Base-by-base conservation (phyloP, 192 early-diverging fungal species). In the Umbelopsis isabellina region DNA sequence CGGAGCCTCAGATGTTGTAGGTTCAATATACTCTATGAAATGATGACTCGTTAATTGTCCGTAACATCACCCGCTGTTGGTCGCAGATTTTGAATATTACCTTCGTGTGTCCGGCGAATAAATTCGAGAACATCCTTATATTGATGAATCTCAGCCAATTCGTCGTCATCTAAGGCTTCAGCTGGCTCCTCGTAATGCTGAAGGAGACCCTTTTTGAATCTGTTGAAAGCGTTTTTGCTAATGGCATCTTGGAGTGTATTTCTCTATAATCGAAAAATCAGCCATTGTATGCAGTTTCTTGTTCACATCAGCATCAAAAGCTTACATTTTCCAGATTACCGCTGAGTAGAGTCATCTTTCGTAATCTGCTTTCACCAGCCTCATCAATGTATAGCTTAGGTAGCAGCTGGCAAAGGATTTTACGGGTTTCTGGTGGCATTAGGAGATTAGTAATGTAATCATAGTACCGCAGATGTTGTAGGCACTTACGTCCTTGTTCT, bases 321-420 rank as follows among this genome's bases (percentile, higher is more conserved):
- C 64, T 78, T 78, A 87, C 84, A 10, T 30, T 68, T 52, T 84
- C 80, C 11, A 85, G 64, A 23, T 73, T 76, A 20, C 83, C 79
- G 5, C 76, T 46, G 8, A 84, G 48, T 11, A 76, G 46, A 0
- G 82, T 61, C 18, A 87, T 48, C 27, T 76, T 75, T 35, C 73
- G 72, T 2, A 87, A 51, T n/a, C 74, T 66, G 10, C 67, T 72
- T 22, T 79, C 78, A 33, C 78, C 80, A 15, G 74, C 65, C 41
- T 79, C 79, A 66, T 85, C 77, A 6, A 91, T 65, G 46, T 83
- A 75, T 1, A 89, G 73, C 75, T 85, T 89, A 74, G 82, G 82
- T 8, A 93, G 77, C 50, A 88, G 72, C 68, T 91, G 87, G 9
- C 86, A 80, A 49, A 90, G 83, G 3, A 86, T 73, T 72, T 91